Conservation (phyloP, 768 basidiomycete species). For the Calocybe indica region DNA sequence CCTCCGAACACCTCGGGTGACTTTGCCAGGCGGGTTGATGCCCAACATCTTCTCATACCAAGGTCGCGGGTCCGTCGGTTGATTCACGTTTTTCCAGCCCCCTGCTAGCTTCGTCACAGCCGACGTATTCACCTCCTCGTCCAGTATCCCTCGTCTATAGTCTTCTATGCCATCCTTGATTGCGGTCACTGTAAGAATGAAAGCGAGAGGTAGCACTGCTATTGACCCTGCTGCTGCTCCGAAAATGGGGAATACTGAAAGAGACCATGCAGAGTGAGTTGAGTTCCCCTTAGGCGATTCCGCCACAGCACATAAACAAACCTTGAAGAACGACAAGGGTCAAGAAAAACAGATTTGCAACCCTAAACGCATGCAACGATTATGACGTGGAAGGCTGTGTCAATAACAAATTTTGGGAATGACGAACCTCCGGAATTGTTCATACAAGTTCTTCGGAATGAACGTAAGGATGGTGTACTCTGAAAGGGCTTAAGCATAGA, state of each 20-base stretch:
- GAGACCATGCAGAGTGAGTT: conserved; percentile 1
- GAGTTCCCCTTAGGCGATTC: background rate
- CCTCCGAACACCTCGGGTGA: conserved; percentile 82
- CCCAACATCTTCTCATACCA: conserved; percentile 75
- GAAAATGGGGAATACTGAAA: conserved; percentile 81
- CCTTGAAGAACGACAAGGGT: conserved; percentile 76
- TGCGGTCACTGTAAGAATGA: conserved; percentile 84
- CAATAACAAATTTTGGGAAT: background rate
- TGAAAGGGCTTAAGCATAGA: conserved; percentile 19
- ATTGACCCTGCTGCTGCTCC: conserved; percentile 81
- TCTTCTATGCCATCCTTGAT: conserved; percentile 97
- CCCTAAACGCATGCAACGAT: conserved; percentile 28
- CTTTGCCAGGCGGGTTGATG: conserved; percentile 62
- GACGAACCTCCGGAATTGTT: conserved; percentile 84
- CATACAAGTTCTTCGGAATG: conserved; percentile 88
- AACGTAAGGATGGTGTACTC: conserved; percentile 92
- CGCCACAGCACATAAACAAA: conserved; percentile 22
- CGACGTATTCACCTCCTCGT: conserved; percentile 93
- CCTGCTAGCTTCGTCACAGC: conserved; percentile 85
- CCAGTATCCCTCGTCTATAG: conserved; percentile 80
- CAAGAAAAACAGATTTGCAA: conserved; percentile 93
- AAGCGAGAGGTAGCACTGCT: conserved; percentile 78
- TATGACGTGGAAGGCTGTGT: too few species aligned
- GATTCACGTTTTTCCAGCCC: conserved; percentile 85
- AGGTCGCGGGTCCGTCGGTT: conserved; percentile 66